A percentile compares a stretch with the other conserved stretches of the same genome.
These are phyloP conservation scores for Fraxinus pennsylvanica DNA, from an alignment of 257 asterid species.

Conservation along the genomic window DNA sequence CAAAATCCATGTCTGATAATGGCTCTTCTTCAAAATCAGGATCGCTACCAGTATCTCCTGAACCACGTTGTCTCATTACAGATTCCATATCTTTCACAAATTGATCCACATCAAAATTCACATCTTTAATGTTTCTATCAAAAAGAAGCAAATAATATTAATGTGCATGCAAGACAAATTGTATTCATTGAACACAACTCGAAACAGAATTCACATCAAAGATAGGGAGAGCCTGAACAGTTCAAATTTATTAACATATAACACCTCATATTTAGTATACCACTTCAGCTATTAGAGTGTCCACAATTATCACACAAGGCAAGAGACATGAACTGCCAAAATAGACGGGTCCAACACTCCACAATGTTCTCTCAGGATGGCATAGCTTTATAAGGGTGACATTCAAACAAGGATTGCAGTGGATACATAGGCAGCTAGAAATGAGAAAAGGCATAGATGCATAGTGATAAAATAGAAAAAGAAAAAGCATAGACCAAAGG, in stretches of 20 bases:
- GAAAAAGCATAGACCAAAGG: too few species aligned
- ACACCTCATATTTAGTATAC: neutral
- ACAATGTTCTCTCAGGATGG: neutral
- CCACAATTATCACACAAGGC: neutral
- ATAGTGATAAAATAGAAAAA: too few species aligned
- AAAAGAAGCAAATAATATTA: slow-evolving; percentile 11
- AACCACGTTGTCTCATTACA: slow-evolving; percentile 51
- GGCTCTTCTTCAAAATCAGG: slow-evolving; percentile 61
- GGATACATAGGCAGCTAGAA: neutral
- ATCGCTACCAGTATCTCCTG: slow-evolving; percentile 50
- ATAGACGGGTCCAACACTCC: neutral
- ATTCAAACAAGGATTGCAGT: neutral
- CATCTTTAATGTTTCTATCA: slow-evolving; percentile 54
- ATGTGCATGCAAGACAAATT: slow-evolving; percentile 1
- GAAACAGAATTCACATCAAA: slow-evolving; percentile 8
- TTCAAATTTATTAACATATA: neutral
- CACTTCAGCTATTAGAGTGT: neutral
- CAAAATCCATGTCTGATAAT: slow-evolving; percentile 80
- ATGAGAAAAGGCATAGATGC: neutral
- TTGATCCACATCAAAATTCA: slow-evolving; percentile 76
- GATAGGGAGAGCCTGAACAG: slow-evolving; percentile 5
- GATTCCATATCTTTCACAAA: slow-evolving; percentile 87
- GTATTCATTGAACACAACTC: neutral
- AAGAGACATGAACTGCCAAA: neutral
- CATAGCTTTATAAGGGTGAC: neutral